Percentiles rank a stretch among this genome's conserved stretches.
phyloP scores from a whole-genome alignment of 2,329 filamentous ascomycete species.

The Aspergillus vadensis region DNA sequence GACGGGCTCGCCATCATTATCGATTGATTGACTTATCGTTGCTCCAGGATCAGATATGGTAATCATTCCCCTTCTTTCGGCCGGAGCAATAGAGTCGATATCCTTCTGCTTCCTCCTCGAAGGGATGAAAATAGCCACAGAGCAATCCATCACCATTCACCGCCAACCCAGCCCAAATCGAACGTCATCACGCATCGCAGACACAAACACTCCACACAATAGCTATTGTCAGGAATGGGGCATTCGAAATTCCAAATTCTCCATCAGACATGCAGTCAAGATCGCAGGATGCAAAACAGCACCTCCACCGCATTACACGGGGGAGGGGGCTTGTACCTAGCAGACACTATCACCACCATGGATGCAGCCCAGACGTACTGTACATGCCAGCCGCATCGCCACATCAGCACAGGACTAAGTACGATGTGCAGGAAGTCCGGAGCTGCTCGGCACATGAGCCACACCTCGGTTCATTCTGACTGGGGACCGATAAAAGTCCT shows the following conservation, averaged over 20 bases:
- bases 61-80: not conserved
- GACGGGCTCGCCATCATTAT: not conserved
- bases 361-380: not conserved
- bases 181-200: not conserved
- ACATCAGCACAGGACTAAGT: conserved; percentile 1
- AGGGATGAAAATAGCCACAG: not conserved
- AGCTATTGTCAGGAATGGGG: conserved; percentile 3
- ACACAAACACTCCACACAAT: not conserved
- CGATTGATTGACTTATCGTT: conserved; percentile 1
- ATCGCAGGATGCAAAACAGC: conserved; percentile 1
- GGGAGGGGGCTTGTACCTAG: not conserved
- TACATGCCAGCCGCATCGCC: conserved; percentile 1
- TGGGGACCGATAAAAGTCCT: not conserved
- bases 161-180: not conserved
- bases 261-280: not conserved
- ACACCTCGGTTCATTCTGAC: not conserved
- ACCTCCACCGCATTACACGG: not conserved
- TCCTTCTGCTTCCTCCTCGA: not conserved
- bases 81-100: not conserved
- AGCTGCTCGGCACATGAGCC: conserved; percentile 1
- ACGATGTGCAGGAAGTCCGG: not conserved
- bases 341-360: not conserved
- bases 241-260: conserved; percentile 13
- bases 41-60: not conserved
- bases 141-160: not conserved